phyloP scores from a whole-genome alignment of 768 basidiomycete genomes.

The Lactarius tabidus region DNA sequence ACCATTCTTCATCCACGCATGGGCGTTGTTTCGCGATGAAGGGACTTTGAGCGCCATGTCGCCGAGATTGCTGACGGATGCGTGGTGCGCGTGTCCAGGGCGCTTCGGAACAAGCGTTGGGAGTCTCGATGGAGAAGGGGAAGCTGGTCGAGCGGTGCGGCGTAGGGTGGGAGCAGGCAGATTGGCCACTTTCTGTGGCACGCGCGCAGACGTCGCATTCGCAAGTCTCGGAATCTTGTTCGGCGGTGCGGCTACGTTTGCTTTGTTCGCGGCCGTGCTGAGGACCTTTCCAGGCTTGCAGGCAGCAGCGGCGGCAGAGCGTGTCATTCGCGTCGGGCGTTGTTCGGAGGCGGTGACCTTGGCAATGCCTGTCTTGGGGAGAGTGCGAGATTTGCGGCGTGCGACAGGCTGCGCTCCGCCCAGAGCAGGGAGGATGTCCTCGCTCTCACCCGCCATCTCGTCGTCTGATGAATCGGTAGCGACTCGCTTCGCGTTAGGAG shows the following conservation, averaged over 20 bases:
- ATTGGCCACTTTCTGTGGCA: conserved; percentile 30
- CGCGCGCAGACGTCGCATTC: conserved; percentile 44
- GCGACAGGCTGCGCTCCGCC: conserved; percentile 42
- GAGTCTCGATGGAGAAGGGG: conserved; percentile 70
- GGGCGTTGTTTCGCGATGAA: conserved; percentile 32
- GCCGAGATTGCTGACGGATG: conserved; percentile 41
- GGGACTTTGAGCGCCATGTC: conserved; percentile 45
- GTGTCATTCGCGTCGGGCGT: conserved; percentile 67
- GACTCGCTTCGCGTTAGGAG: conserved; percentile 70
- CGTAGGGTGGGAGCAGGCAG: conserved; percentile 36
- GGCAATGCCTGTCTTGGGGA: conserved; percentile 33
- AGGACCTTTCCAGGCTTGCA: conserved; percentile 28
- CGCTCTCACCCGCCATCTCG: conserved; percentile 48
- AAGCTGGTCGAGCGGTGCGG: conserved; percentile 46
- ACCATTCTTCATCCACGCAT: conserved; percentile 70
- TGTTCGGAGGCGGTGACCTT: conserved; percentile 66
- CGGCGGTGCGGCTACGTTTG: conserved; percentile 33
- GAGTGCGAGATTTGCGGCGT: conserved; percentile 30
- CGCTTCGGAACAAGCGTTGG: conserved; percentile 63
- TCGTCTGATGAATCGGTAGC: conserved; percentile 69
- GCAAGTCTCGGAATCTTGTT: conserved; percentile 41
- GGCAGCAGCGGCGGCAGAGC: conserved; percentile 50
- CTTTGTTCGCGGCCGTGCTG: conserved; percentile 27
- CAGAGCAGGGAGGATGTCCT: conserved; percentile 63
- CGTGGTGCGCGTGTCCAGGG: conserved; percentile 38